phyloP scores from a whole-genome alignment of 371 early-diverging fungal species.

The Conidiobolus incongruus region DNA sequence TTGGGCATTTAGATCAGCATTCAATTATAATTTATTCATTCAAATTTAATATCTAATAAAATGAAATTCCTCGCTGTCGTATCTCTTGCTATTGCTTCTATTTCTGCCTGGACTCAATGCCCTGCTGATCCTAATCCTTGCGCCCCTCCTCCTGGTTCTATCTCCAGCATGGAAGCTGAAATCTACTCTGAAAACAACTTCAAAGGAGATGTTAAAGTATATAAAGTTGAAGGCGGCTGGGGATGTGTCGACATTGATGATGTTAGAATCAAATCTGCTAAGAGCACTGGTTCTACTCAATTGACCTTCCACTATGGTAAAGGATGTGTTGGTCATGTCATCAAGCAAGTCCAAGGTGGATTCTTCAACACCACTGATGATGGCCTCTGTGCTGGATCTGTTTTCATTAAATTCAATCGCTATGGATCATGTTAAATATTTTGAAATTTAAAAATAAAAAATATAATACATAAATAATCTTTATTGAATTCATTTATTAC shows the following conservation, averaged over 20 bases:
- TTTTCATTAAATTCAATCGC: not conserved
- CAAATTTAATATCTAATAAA: no score
- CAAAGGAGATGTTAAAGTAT: not conserved
- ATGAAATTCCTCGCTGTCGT: no score
- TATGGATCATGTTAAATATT: slow-evolving; percentile 3
- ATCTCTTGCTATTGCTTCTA: no score
- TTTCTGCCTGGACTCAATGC: no score
- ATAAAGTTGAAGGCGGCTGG: not conserved
- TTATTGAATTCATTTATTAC: no score
- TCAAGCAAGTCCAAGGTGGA: not conserved
- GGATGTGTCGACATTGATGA: not conserved
- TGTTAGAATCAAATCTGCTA: not conserved
- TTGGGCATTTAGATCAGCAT: no score
- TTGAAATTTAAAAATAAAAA: no score
- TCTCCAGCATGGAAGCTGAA: not conserved
- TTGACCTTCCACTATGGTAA: not conserved
- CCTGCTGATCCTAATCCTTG: no score
- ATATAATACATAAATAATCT: no score
- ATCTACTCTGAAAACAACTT: not conserved
- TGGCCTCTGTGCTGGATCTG: not conserved
- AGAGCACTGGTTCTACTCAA: not conserved
- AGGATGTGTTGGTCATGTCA: slow-evolving; percentile 1
- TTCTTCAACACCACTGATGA: not conserved
- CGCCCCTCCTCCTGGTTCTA: not conserved
- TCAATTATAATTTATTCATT: no score